Evolutionary conservation across 208 protist genomes (phyloP).

Genomic region (Strigomonas oncopelti): DNA sequence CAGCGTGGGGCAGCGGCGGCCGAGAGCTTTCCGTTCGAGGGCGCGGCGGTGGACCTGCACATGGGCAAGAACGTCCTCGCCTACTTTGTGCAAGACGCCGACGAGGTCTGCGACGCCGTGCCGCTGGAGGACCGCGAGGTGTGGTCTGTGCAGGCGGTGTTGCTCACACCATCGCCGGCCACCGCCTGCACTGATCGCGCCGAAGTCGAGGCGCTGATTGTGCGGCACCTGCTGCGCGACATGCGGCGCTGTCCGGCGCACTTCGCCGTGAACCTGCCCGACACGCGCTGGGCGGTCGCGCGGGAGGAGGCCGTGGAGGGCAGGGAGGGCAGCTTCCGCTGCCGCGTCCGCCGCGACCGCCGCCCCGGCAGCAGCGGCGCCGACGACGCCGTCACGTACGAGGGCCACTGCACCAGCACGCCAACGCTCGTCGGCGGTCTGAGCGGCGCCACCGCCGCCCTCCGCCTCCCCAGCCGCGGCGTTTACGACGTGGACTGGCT

Average conservation of each 20-base stretch:
- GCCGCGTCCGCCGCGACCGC: slow-evolving; percentile 7
- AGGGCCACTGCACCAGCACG: slow-evolving; percentile 16
- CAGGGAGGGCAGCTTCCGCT: slow-evolving; percentile 36
- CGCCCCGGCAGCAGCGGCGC: neutral
- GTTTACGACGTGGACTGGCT: slow-evolving; percentile 64
- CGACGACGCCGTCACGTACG: slow-evolving; percentile 3
- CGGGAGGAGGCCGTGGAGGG: slow-evolving; percentile 19
- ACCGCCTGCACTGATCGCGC: slow-evolving; percentile 54
- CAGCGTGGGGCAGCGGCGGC: neutral
- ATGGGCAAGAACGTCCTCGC: slow-evolving; percentile 62
- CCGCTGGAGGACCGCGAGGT: slow-evolving; percentile 59
- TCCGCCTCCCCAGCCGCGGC: slow-evolving; percentile 40
- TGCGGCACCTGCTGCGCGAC: slow-evolving; percentile 34
- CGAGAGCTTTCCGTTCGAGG: slow-evolving; percentile 1
- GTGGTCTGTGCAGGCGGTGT: slow-evolving; percentile 70
- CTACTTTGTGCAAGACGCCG: slow-evolving; percentile 68
- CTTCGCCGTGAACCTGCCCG: slow-evolving; percentile 39
- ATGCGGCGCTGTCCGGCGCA: slow-evolving; percentile 34
- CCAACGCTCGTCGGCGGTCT: slow-evolving; percentile 13
- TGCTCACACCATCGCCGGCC: slow-evolving; percentile 28
- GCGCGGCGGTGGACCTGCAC: slow-evolving; percentile 37
- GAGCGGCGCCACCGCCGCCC: slow-evolving; percentile 31
- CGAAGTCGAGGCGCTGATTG: slow-evolving; percentile 36
- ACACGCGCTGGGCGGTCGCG: slow-evolving; percentile 31
- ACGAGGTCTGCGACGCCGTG: slow-evolving; percentile 74